These are phyloP conservation scores for Xylaria palmicola DNA, from an alignment of 495 filamentous ascomycete species.

Conservation along the genomic window DNA sequence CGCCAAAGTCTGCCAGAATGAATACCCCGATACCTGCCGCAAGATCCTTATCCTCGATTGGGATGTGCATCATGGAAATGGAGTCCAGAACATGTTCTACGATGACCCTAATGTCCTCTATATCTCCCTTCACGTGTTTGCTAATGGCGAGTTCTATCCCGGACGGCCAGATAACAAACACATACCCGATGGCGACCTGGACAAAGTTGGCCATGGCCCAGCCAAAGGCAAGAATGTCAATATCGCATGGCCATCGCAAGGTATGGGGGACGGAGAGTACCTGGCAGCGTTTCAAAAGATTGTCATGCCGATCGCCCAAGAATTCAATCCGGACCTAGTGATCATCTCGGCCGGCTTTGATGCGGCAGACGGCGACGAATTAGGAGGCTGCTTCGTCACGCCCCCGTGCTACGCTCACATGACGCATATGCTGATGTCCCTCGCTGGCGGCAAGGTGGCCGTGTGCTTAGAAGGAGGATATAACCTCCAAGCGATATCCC, in stretches of 20 bases:
- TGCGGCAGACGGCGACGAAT: constrained; percentile 85
- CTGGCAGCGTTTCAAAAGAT: constrained; percentile 93
- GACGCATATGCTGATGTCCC: constrained; percentile 97
- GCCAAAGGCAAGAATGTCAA: constrained; percentile 93
- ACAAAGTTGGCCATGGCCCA: constrained; percentile 69
- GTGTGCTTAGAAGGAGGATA: constrained; percentile 96
- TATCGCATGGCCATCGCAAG: constrained; percentile 87
- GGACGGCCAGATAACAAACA: constrained; percentile 59
- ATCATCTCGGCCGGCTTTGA: constrained; percentile 97
- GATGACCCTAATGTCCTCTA: constrained; percentile 93
- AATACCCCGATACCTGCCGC: constrained; percentile 72
- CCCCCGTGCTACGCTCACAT: constrained; percentile 94
- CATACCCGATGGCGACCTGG: constrained; percentile 65
- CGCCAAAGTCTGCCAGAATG: constrained; percentile 73
- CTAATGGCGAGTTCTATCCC: constrained; percentile 83
- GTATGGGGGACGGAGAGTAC: constrained; percentile 97
- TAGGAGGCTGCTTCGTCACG: constrained; percentile 89
- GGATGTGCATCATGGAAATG: constrained; percentile 88
- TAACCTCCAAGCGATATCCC: constrained; percentile 86
- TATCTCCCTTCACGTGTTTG: constrained; percentile 91
- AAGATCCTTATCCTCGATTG: constrained; percentile 94
- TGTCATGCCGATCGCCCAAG: constrained; percentile 92
- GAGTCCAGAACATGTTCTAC: constrained; percentile 95
- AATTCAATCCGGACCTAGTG: constrained; percentile 93
- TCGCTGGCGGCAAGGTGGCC: constrained; percentile 87